Conservation (phyloP, 139 green algal species). For the Micractinium sp. region DNA sequence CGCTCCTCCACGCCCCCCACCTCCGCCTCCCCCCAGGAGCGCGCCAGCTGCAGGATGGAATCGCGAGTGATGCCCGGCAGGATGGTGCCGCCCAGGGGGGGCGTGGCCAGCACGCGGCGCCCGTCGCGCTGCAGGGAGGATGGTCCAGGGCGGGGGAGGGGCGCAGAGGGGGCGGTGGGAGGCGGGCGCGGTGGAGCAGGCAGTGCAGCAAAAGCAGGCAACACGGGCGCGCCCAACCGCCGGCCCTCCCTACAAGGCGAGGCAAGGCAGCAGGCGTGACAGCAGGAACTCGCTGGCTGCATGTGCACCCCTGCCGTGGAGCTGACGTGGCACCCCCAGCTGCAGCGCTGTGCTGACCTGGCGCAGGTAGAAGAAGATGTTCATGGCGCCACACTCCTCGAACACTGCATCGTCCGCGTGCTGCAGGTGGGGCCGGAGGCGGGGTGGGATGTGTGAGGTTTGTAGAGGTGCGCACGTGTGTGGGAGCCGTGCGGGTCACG, state of each 20-base stretch:
- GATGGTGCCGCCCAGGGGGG: constrained; percentile 81
- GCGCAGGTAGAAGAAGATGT: constrained; percentile 84
- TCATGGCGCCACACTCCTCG: constrained; percentile 85
- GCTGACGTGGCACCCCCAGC: too few relatives aligned
- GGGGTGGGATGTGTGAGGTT: not conserved
- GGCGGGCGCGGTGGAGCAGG: not conserved
- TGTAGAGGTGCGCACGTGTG: not conserved
- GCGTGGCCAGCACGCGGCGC: constrained; percentile 75
- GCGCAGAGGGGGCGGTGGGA: not conserved
- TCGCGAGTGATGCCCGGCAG: constrained; percentile 84
- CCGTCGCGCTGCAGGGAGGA: constrained; percentile 24
- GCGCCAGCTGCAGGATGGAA: constrained; percentile 70
- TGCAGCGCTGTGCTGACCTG: constrained; percentile 26
- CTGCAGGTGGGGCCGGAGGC: not conserved
- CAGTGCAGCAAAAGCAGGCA: not conserved
- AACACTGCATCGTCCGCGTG: constrained; percentile 48
- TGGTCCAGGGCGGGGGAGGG: too few relatives aligned
- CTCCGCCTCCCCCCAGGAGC: constrained; percentile 57
- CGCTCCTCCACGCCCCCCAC: constrained; percentile 64
- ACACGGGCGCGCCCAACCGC: too few relatives aligned
- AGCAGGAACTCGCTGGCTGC: not conserved
- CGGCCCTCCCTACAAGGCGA: too few relatives aligned
- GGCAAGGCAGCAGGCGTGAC: too few relatives aligned
- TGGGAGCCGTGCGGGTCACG: not conserved
- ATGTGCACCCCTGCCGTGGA: not conserved